phyloP scores from a whole-genome alignment of 148 eudicot genomes.

The Pouteria glomerata region DNA sequence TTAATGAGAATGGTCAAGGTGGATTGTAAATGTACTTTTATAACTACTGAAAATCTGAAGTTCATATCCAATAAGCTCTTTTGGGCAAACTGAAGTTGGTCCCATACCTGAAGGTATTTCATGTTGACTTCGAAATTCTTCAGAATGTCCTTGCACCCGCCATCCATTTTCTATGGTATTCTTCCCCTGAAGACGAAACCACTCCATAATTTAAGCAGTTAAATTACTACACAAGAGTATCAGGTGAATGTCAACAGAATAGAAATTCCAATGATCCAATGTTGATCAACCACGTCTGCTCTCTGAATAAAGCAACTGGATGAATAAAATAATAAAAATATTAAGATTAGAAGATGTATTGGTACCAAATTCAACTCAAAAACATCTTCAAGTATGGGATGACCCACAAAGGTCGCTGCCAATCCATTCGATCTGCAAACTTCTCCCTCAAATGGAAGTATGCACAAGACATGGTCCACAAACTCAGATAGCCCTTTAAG shows the following conservation, averaged over 20 bases:
- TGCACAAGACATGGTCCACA: constrained; percentile 86
- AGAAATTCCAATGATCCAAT: neutral
- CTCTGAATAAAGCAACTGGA: neutral
- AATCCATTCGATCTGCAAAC: constrained; percentile 66
- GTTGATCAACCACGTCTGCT: neutral
- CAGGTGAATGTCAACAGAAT: neutral
- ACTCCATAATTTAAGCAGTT: neutral
- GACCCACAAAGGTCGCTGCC: constrained; percentile 90
- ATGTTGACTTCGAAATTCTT: constrained; percentile 45
- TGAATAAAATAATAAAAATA: neutral
- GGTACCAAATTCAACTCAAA: constrained; percentile 57
- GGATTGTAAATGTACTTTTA: neutral
- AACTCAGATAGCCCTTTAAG: constrained; percentile 64
- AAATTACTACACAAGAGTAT: neutral
- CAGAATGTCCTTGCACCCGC: constrained; percentile 48
- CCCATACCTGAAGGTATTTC: constrained; percentile 61
- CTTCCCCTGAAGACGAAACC: constrained; percentile 27
- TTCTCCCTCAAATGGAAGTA: constrained; percentile 86
- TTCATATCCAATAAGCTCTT: neutral
- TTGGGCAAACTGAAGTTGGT: neutral
- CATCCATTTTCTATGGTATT: constrained; percentile 25
- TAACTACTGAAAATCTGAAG: neutral
- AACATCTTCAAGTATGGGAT: constrained; percentile 82
- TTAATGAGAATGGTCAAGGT: neutral
- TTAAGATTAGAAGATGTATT: neutral